Percentiles rank a stretch among this genome's conserved stretches.
Conservation (phyloP, 345 rosid species). For the Laguncularia racemosa region DNA sequence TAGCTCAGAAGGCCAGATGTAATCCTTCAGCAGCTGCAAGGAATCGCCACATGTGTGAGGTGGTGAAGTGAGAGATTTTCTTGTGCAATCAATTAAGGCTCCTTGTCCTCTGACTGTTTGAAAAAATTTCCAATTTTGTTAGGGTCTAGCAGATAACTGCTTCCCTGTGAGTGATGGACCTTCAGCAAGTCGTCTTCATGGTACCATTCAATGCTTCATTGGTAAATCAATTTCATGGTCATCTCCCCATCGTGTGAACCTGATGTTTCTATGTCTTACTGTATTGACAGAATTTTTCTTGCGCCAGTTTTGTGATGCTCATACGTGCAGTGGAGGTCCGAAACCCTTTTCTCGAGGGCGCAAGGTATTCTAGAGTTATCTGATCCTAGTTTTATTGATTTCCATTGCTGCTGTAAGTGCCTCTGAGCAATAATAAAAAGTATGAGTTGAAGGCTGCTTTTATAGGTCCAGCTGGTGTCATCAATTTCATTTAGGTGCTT, state of each 20-base stretch:
- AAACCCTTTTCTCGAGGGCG: slow-evolving; percentile 49
- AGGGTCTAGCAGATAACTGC: slow-evolving; percentile 42
- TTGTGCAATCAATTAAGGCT: neutral
- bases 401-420: neutral
- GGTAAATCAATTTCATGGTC: neutral
- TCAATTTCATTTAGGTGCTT: too few relatives aligned
- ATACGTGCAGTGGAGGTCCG: slow-evolving; percentile 44
- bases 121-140: slow-evolving; percentile 8
- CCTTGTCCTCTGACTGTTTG: neutral
- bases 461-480: too few relatives aligned
- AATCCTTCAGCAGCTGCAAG: slow-evolving; percentile 68
- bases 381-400: neutral
- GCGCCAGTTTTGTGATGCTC: slow-evolving; percentile 78
- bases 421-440: neutral
- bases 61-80: slow-evolving; percentile 10
- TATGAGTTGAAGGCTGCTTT: too few relatives aligned
- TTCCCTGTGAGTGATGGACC: slow-evolving; percentile 48
- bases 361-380: slow-evolving; percentile 28
- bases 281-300: slow-evolving; percentile 48
- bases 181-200: slow-evolving; percentile 74
- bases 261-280: neutral
- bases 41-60: slow-evolving; percentile 73
- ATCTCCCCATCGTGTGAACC: neutral
- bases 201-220: slow-evolving; percentile 17
- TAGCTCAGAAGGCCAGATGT: slow-evolving; percentile 49